A percentile compares a stretch with the other conserved stretches of the same genome.
These are phyloP conservation scores for Boletus pseudo-olivaceus DNA, from an alignment of 768 basidiomycete species.

Conservation along the genomic window DNA sequence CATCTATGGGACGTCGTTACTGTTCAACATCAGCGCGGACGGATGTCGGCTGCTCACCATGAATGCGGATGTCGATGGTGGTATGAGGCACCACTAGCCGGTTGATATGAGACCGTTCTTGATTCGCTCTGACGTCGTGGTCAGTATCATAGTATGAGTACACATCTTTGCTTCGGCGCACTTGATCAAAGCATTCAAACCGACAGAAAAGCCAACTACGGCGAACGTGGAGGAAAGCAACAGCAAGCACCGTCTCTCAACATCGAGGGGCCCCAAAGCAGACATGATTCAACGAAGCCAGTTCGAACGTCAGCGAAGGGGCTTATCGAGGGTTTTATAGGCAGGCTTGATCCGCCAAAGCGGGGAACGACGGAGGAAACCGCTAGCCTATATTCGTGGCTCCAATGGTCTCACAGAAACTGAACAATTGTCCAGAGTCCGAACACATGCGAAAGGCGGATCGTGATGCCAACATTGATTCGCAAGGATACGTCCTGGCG, in stretches of 20 bases:
- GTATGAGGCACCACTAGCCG: slow-evolving; percentile 4
- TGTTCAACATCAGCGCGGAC: background rate
- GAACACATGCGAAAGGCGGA: background rate
- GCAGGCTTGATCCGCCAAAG: background rate
- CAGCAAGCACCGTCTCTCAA: slow-evolving; percentile 21
- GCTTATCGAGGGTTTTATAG: slow-evolving; percentile 1
- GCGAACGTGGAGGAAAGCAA: slow-evolving; percentile 32
- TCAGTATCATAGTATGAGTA: background rate
- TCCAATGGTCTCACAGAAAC: background rate
- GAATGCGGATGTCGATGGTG: slow-evolving; percentile 5
- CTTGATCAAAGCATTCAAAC: slow-evolving; percentile 23
- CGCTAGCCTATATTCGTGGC: background rate
- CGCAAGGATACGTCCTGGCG: background rate
- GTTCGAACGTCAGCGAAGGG: background rate
- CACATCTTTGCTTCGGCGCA: background rate
- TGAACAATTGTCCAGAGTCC: background rate
- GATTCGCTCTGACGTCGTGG: slow-evolving; percentile 8
- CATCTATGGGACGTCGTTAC: slow-evolving; percentile 29
- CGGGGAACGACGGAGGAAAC: background rate
- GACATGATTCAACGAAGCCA: slow-evolving; percentile 4
- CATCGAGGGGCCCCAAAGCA: background rate
- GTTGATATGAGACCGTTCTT: slow-evolving; percentile 11
- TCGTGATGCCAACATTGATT: background rate
- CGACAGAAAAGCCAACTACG: slow-evolving; percentile 17
- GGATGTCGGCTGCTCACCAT: slow-evolving; percentile 7